These are phyloP conservation scores for Protomyces pachydermus DNA, from an alignment of 1,139 yeast species.

Conservation along the genomic window DNA sequence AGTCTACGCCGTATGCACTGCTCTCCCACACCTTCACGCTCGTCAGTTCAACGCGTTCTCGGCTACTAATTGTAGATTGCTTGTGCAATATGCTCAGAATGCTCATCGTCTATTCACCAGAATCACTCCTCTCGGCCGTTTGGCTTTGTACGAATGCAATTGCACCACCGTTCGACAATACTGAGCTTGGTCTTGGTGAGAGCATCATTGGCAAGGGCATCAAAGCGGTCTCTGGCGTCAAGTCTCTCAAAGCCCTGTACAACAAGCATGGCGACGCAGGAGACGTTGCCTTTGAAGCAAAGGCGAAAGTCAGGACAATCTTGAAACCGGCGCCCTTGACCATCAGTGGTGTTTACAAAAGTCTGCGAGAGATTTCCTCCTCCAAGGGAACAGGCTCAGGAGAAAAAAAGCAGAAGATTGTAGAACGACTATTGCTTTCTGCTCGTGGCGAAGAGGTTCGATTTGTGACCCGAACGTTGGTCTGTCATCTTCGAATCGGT, in stretches of 20 bases:
- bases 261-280: constrained; percentile 34
- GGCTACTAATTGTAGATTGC: constrained; percentile 32
- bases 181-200: constrained; percentile 34
- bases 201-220: constrained; percentile 32
- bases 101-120: constrained; percentile 30
- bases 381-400: constrained; percentile 31
- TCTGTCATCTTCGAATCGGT: constrained; percentile 88
- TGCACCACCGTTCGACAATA: constrained; percentile 32
- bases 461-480: constrained; percentile 79
- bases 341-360: constrained; percentile 31
- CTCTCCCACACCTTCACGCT: constrained; percentile 30
- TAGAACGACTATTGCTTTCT: constrained; percentile 77
- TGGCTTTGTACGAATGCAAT: constrained; percentile 34
- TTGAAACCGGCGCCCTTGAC: constrained; percentile 32
- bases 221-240: constrained; percentile 31
- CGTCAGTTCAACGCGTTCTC: constrained; percentile 32
- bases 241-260: constrained; percentile 30
- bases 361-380: constrained; percentile 32
- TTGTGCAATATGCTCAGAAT: constrained; percentile 32
- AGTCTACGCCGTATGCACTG: constrained; percentile 31
- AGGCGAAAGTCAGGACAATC: constrained; percentile 32
- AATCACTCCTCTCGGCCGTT: constrained; percentile 32
- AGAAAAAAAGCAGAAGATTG: constrained; percentile 57
- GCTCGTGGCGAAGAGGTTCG: constrained; percentile 88
- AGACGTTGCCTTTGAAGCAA: constrained; percentile 35